Conservation (phyloP, 2,329 filamentous ascomycete genomes). For the Fusarium scirpi region DNA sequence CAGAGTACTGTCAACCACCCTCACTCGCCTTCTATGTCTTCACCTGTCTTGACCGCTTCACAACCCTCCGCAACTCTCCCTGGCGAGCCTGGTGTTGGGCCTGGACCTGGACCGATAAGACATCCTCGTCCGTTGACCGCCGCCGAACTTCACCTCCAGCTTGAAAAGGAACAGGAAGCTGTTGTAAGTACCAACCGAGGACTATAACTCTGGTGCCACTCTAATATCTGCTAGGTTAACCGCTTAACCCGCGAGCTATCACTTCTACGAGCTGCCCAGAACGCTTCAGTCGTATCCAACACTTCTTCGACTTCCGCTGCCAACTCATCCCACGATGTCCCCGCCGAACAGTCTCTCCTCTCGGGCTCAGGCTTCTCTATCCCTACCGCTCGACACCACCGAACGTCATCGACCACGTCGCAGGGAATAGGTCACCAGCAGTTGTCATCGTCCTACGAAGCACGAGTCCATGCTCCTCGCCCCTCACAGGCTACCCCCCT, state of each 20-base stretch:
- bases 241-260: conserved; percentile 90
- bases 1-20: conserved; percentile 62
- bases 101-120: conserved; percentile 78
- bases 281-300: conserved; percentile 74
- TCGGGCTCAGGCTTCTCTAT: conserved; percentile 70
- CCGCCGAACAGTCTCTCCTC: conserved; percentile 65
- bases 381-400: conserved; percentile 67
- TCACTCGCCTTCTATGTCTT: conserved; percentile 50
- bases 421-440: conserved; percentile 58
- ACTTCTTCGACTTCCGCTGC: conserved; percentile 71
- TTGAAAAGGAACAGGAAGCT: conserved; percentile 96
- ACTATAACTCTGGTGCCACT: background rate
- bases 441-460: conserved; percentile 53
- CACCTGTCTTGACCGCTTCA: conserved; percentile 48
- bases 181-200: conserved; percentile 68
- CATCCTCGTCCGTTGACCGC: conserved; percentile 90
- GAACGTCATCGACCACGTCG: conserved; percentile 70
- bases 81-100: conserved; percentile 59
- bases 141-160: conserved; percentile 86
- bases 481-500: conserved; percentile 59
- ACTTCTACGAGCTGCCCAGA: conserved; percentile 78
- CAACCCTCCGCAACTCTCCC: conserved; percentile 42
- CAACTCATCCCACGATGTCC: conserved; percentile 62
- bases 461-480: conserved; percentile 59
- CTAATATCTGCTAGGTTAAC: conserved; percentile 75